Evolutionary conservation across 2,329 filamentous ascomycete species (phyloP), one percentile per base, ranked within the genome.

Genomic region (Ascochyta pisi): DNA sequence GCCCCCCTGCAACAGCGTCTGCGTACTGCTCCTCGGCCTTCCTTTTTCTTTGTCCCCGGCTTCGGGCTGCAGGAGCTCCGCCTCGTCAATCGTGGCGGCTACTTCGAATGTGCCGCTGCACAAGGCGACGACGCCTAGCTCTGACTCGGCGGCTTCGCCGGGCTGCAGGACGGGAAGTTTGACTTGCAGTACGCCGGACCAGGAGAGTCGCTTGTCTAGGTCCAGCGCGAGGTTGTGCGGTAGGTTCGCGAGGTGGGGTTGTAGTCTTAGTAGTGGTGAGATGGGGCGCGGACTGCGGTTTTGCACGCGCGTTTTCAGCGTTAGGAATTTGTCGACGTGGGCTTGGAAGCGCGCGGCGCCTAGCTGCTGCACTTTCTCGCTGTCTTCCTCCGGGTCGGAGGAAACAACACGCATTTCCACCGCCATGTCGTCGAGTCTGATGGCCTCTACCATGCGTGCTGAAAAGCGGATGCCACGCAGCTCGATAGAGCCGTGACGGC

Each of bases 81-180:
- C 86, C 79, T 97, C 93, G 76, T 97, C 93, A 0, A 96, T 86
- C 12, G 85, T 89, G 5, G 88, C 92, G 23, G 85, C 86, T 22
- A 96, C 82, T 74, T 96, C 92, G 72, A 94, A 96, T 62, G 91
- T 86, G 15, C 93, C 93, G 40, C 87, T 83, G 63, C 89, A 92
- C 31, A 96, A 83, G 29, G 89, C 84, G 38, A 90, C 90, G 39
- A 93, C 82, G 4, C 90, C 90, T 4, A 96, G 76, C 1, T 82
- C 81, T 22, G 90, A 80, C 57, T 88, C 83, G 0, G 82, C 80
- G n/a, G 77, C 84, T 40, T 83, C 79, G 4, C 85, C 83, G 0
- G 86, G 84, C 6, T 77, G 75, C 1, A 96, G 71, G 6, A 84
- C 70, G 0, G 89, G 86, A 0, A 96, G 78, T 1, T 85, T 82